Base-by-base conservation (phyloP, 2,329 filamentous ascomycete species). In the Tolypocladium album region DNA sequence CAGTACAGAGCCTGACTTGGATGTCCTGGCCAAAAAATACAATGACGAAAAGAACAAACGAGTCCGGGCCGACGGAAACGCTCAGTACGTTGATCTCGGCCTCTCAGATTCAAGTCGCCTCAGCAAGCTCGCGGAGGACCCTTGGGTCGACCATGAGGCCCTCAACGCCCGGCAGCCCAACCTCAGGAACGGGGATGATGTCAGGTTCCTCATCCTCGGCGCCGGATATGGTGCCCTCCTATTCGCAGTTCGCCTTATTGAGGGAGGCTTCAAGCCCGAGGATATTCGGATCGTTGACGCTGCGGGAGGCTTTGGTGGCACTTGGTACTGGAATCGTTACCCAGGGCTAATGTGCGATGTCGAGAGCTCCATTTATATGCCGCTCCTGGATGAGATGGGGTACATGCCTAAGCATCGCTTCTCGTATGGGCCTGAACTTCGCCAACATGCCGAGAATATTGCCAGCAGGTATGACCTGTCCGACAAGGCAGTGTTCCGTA, bases 311-410 rank as follows among this genome's bases (percentile, higher is more conserved):
- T 74, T 79, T 34, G 79, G 79, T 4, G 79, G 79, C 13, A 80
- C 78, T 0, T 82, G 79, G 79, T 80, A 78, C 61, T 81, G 78
- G 76, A 80, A 81, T 61, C 69, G 77, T 0, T 82, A 79, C 60
- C 78, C 79, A 0, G 79, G 78, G 0, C 66, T 80, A 9, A 74
- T 75, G 63, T 87, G 83, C 66, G 84, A 88, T 64, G 71, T 84
- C 3, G 84, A 88, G 68, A 76, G 76, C 58, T 85, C 82, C 64
- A 74, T 78, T n/a, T 87, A 87, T 65, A 69, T 86, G 70, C 83
- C 83, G 4, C 69, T 85, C 15, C 74, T 87, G 2, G 83, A 87
- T 61, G 82, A 86, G 68, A 84, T 76, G 1, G 79, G 78, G 0
- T 85, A 84, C 65, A 77, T 85, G 67, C 85, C 84, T 0, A 79